Evolutionary conservation across 257 asterid genomes (phyloP), one percentile per base, ranked within the genome.

Genomic region (Jasminum sambac): DNA sequence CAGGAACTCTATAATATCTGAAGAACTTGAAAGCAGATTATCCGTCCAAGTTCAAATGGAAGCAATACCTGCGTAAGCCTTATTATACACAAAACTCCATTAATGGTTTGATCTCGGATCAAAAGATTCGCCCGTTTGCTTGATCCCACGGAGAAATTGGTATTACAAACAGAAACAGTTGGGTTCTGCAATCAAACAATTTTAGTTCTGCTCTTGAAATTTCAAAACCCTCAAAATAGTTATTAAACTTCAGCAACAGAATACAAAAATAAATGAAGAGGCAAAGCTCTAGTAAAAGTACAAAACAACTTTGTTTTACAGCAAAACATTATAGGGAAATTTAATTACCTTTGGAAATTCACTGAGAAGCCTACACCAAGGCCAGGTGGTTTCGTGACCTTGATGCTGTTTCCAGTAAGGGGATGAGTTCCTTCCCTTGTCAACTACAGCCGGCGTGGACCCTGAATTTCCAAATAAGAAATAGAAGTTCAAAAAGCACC

Each of bases 351-450:
- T 81, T 3, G 80, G 74, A 70, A 68, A 68, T 76, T 83, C 77
- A 9, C 85, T 24, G 41, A 83, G 68, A 38, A 83, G 83, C 75
- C 81, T 80, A 74, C 88, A 78, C 88, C 88, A 83, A 38, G 88
- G 85, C 9, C 79, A 30, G 5, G 68, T 21, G 21, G 68, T 80
- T 44, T 80, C 79, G 19, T 30, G 46, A 36, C 74, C 80, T 37
- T 66, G 79, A 25, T 64, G 66, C 67, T 66, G 81, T 68, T 83
- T 80, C 79, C 79, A 72, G n/a, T 75, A 68, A 37, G 76, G 19
- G 17, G 67, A 40, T 14, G 84, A 67, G 63, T 71, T 76, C 69
- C 76, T 73, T 10, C 72, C 58, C 60, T 72, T 80, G 19, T 76
- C 81, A 34, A 48, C 79, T 14, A 59, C n/a, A 62, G 36, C 73